Percentiles rank a stretch among this genome's conserved stretches.
phyloP scores from a whole-genome alignment of 495 filamentous ascomycete species.

The Parmelia sp. region DNA sequence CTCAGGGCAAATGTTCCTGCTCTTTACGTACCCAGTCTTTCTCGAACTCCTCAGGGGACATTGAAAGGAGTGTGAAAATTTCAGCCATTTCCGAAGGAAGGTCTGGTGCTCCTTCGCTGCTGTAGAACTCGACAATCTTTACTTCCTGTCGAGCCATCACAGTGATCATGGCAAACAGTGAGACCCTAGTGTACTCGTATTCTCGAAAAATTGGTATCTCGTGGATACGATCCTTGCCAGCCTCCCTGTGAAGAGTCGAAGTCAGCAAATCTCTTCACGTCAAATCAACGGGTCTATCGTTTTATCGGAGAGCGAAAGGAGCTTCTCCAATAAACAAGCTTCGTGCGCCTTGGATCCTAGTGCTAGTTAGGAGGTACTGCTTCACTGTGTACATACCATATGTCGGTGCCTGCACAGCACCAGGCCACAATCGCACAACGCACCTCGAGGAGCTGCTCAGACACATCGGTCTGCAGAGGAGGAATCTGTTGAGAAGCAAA shows the following conservation, averaged over 20 bases:
- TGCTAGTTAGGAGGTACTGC: not conserved
- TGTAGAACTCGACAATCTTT: conserved; percentile 4
- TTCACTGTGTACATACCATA: not conserved
- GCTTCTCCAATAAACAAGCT: not conserved
- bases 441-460: not conserved
- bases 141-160: not conserved
- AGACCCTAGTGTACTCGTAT: conserved; percentile 5
- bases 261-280: not conserved
- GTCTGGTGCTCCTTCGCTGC: not conserved
- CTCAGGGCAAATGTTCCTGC: not conserved
- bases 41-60: not conserved
- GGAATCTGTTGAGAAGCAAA: not conserved
- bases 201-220: conserved; percentile 4
- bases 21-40: not conserved
- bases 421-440: not conserved
- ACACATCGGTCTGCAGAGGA: not conserved
- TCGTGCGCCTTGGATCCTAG: not conserved
- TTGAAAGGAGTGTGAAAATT: not conserved
- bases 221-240: conserved; percentile 3
- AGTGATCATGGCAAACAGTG: not conserved
- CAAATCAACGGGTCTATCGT: not conserved
- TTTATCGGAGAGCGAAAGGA: not conserved
- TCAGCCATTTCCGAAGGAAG: not conserved
- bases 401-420: not conserved
- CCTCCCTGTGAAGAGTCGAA: not conserved